Percentiles rank a stretch among this genome's conserved stretches.
phyloP scores from a whole-genome alignment of 2,329 filamentous ascomycete species.

The Fusarium longipes region DNA sequence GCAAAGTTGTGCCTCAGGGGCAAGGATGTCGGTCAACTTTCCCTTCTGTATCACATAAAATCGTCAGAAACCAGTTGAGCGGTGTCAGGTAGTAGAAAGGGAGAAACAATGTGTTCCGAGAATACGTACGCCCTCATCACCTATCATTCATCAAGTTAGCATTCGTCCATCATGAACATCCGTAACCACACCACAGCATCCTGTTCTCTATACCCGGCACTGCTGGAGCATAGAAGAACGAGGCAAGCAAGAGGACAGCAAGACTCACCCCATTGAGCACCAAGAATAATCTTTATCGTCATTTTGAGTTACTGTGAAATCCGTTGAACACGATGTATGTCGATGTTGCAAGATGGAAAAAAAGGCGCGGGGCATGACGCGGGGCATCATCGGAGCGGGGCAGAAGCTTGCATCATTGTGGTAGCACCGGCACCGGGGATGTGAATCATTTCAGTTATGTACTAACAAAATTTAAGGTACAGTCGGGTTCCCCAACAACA shows the following conservation, averaged over 20 bases:
- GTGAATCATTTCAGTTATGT: not conserved
- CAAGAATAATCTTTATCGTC: conserved; percentile 15
- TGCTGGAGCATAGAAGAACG: not conserved
- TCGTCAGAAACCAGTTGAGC: conserved; percentile 1
- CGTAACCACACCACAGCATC: not conserved
- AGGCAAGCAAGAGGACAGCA: too few species aligned
- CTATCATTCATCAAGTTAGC: conserved; percentile 1
- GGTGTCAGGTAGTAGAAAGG: not conserved
- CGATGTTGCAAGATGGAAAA: conserved; percentile 16
- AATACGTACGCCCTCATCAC: conserved; percentile 18
- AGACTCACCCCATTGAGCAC: conserved; percentile 14
- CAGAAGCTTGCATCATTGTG: not conserved
- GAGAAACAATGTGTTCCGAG: not conserved
- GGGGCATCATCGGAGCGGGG: conserved; percentile 17
- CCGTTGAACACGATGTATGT: conserved; percentile 14
- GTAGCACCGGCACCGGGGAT: conserved; percentile 9
- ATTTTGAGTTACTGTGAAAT: conserved; percentile 13
- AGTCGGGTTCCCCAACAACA: not conserved
- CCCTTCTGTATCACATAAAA: conserved; percentile 8
- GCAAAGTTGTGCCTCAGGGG: conserved; percentile 24
- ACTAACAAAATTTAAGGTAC: not conserved
- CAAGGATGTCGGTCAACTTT: conserved; percentile 26
- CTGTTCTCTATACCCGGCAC: not conserved
- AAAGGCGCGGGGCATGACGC: conserved; percentile 14
- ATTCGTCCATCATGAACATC: not conserved